Evolutionary conservation across 768 basidiomycete genomes (phyloP).

Genomic region (Gelatoporia subvermispora): DNA sequence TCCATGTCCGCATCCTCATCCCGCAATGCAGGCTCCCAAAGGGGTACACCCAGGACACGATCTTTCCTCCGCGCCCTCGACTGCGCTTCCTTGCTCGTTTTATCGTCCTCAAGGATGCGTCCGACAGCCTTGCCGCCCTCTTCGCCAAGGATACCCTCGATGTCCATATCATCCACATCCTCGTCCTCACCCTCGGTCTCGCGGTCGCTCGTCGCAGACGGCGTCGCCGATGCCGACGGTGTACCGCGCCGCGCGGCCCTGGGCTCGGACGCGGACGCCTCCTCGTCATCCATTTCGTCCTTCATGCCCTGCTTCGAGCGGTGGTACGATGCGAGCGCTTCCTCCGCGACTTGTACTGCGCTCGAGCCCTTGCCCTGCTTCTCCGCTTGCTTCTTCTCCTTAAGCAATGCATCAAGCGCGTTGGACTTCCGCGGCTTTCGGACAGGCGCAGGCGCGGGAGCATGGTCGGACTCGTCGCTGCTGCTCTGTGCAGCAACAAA

Average conservation of each 20-base stretch:
- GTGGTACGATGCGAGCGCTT: constrained; percentile 2
- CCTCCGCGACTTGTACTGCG: constrained; percentile 16
- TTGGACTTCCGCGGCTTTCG: constrained; percentile 26
- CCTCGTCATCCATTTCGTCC: constrained; percentile 20
- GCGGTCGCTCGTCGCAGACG: constrained; percentile 1
- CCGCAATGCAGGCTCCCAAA: constrained; percentile 25
- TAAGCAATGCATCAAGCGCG: constrained; percentile 42
- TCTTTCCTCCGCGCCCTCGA: constrained; percentile 9
- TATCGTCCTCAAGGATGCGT: constrained; percentile 22
- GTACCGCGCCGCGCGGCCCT: not conserved
- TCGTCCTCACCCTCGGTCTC: constrained; percentile 9
- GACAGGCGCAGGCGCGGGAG: not conserved
- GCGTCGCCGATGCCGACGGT: not conserved
- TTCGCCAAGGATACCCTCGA: constrained; percentile 24
- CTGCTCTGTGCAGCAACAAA: not conserved
- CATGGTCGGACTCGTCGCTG: not conserved
- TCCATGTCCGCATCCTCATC: constrained; percentile 16
- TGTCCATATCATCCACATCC: constrained; percentile 14
- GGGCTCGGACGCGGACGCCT: constrained; percentile 17
- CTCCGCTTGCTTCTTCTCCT: constrained; percentile 20
- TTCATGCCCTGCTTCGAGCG: constrained; percentile 18
- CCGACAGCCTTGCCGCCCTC: constrained; percentile 26
- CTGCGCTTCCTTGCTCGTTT: constrained; percentile 12
- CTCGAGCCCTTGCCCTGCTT: constrained; percentile 17
- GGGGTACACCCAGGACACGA: constrained; percentile 18